phyloP scores from a whole-genome alignment of 108 stramenopile species.

The Cyclotella sp. region DNA sequence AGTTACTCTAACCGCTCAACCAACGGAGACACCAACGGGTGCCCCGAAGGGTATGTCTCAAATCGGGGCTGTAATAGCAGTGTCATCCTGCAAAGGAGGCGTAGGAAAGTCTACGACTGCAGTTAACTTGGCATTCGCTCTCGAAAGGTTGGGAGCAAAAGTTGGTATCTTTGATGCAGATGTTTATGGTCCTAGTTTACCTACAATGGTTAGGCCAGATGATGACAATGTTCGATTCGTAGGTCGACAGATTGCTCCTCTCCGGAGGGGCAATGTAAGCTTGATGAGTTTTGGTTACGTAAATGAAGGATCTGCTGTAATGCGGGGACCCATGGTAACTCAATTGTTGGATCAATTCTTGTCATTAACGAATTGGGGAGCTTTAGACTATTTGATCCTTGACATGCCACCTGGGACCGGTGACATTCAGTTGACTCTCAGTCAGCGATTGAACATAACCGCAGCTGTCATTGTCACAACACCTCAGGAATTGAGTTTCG shows the following conservation, averaged over 20 bases:
- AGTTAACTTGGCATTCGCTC: slow-evolving; percentile 93
- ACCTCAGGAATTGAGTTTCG: slow-evolving; percentile 94
- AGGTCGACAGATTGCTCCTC: slow-evolving; percentile 80
- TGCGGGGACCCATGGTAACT: slow-evolving; percentile 91
- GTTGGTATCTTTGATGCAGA: slow-evolving; percentile 98
- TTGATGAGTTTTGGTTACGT: slow-evolving; percentile 93
- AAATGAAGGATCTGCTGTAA: slow-evolving; percentile 84
- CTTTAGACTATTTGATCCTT: slow-evolving; percentile 95
- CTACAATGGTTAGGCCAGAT: slow-evolving; percentile 84
- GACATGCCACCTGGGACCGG: slow-evolving; percentile 99
- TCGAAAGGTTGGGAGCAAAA: slow-evolving; percentile 73
- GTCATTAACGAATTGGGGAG: slow-evolving; percentile 94
- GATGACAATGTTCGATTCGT: slow-evolving; percentile 80
- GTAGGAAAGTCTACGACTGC: slow-evolving; percentile 98
- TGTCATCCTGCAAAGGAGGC: slow-evolving; percentile 92
- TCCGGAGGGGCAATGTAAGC: slow-evolving; percentile 80
- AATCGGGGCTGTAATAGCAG: slow-evolving; percentile 81
- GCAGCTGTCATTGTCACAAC: slow-evolving; percentile 99
- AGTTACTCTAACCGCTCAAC: slow-evolving; percentile 73
- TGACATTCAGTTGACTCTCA: slow-evolving; percentile 96
- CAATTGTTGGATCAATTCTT: slow-evolving; percentile 94
- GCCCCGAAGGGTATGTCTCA: slow-evolving; percentile 71
- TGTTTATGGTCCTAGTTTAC: slow-evolving; percentile 94
- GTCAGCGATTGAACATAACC: slow-evolving; percentile 89
- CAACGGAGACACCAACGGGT: slow-evolving; percentile 53